Evolutionary conservation across 805 yeast genomes (phyloP), one percentile per base, ranked within the genome.

Genomic region (Teunomyces atbi): DNA sequence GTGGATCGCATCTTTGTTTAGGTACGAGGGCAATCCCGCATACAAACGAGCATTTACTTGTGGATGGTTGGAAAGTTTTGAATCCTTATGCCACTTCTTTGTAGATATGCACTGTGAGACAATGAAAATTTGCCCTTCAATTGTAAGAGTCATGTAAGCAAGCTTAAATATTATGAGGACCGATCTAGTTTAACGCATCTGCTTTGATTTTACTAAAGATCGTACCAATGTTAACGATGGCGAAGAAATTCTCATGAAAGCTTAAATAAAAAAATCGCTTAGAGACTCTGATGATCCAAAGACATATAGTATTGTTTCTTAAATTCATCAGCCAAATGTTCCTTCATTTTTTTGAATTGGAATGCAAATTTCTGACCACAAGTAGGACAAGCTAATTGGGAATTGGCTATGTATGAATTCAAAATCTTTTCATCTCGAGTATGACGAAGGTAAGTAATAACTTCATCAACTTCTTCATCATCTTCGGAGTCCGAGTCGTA

Each of bases 1-100:
- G 56, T 86, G 87, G 3, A 86, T 68, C 11, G 75, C 64, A 15
- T 76, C 73, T 50, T 89, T 96, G 23, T 77, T 69, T 47, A 82
- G 71, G 32, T 70, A 64, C 1, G 66, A 53, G 0, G 91, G 89
- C 13, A 86, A 61, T 41, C 82, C 84, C 1, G 89, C 89, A 44
- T 76, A 77, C 10, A 87, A 60, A 20, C 86, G 61, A 1, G 84
- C 68, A 18, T 65, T 64, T 3, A 81, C 76, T 48, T 77, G 77
- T 4, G 78, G 71, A 36, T 73, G 74, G 27, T 64, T 60, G 2
- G 88, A 75, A 41, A 88, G 68, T 27, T 74, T 65, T 3, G 89
- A 82, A n/a, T 65, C 64, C 45, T 74, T 76, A n/a, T n/a, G n/a
- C n/a, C n/a, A n/a, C n/a, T n/a, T n/a, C n/a, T n/a, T n/a, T n/a